Percentiles rank a stretch among this genome's conserved stretches.
Conservation (phyloP, 495 filamentous ascomycete species). For the Rhizodiscina lignyota region DNA sequence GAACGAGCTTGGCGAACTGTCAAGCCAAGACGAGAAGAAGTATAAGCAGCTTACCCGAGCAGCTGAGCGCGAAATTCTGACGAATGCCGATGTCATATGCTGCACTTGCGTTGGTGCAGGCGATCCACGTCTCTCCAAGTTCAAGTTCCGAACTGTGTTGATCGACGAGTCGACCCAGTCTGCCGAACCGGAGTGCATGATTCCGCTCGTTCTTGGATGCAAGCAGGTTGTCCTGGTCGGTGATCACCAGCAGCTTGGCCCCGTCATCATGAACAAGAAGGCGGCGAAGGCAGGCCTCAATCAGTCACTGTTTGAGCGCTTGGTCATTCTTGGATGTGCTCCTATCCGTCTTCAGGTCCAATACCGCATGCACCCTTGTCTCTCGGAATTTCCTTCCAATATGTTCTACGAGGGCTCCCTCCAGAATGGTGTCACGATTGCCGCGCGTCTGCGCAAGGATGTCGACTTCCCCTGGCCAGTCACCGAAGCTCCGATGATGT, state of each 20-base stretch:
- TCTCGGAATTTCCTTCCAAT: slow-evolving; percentile 96
- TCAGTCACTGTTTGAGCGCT: slow-evolving; percentile 91
- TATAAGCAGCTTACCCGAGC: slow-evolving; percentile 86
- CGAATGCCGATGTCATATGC: slow-evolving; percentile 94
- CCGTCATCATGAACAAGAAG: slow-evolving; percentile 99
- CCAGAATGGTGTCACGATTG: slow-evolving; percentile 89
- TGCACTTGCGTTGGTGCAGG: slow-evolving; percentile 98
- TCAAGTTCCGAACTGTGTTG: slow-evolving; percentile 94
- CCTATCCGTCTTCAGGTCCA: slow-evolving; percentile 93
- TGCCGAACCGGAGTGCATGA: slow-evolving; percentile 99
- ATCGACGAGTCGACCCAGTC: slow-evolving; percentile 98
- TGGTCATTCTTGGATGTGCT: slow-evolving; percentile 82
- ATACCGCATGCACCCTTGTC: slow-evolving; percentile 97
- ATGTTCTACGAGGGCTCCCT: slow-evolving; percentile 99
- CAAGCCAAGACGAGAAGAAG: slow-evolving; percentile 95
- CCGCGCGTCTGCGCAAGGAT: slow-evolving; percentile 74
- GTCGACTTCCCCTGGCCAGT: slow-evolving; percentile 99
- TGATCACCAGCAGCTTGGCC: slow-evolving; percentile 95
- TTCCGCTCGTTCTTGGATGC: slow-evolving; percentile 89
- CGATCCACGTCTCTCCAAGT: slow-evolving; percentile 84
- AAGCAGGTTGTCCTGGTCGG: slow-evolving; percentile 97
- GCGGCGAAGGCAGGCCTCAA: slow-evolving; percentile 94
- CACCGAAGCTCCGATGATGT: slow-evolving; percentile 94
- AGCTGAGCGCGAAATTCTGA: slow-evolving; percentile 90
- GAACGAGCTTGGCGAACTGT: slow-evolving; percentile 76